Percentiles rank a stretch among this genome's conserved stretches.
Conservation (phyloP, 768 basidiomycete species). For the Trametes cubensis region DNA sequence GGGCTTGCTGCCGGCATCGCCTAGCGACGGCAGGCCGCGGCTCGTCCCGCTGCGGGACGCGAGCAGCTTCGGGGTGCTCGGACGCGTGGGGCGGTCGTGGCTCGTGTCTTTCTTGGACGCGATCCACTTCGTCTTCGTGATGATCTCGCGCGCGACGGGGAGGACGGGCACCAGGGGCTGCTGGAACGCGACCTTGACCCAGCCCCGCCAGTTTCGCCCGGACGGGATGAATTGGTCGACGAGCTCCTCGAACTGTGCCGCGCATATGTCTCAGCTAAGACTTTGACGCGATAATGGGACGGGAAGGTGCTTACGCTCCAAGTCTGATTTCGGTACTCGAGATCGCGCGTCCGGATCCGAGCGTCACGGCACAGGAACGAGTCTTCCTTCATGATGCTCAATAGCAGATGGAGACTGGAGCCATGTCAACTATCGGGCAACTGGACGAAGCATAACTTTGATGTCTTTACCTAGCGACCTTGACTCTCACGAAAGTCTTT, state of each 20-base stretch:
- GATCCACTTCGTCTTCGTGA: slow-evolving; percentile 77
- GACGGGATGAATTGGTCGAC: slow-evolving; percentile 81
- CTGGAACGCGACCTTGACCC: slow-evolving; percentile 83
- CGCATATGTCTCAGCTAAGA: slow-evolving; percentile 5
- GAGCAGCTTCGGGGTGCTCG: slow-evolving; percentile 23
- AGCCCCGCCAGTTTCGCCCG: slow-evolving; percentile 76
- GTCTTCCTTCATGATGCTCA: slow-evolving; percentile 81
- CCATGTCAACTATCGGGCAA: slow-evolving; percentile 20
- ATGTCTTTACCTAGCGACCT: slow-evolving; percentile 61
- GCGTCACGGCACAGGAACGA: slow-evolving; percentile 85
- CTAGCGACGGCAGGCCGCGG: neutral
- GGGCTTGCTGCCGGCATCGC: neutral
- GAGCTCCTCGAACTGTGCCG: slow-evolving; percentile 70
- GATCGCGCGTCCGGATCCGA: slow-evolving; percentile 74
- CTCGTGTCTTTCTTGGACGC: slow-evolving; percentile 39
- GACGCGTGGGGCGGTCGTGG: slow-evolving; percentile 19
- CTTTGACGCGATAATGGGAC: slow-evolving; percentile 2
- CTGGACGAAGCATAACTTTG: slow-evolving; percentile 18
- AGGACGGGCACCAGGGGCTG: slow-evolving; percentile 78
- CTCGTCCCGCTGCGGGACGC: slow-evolving; percentile 2
- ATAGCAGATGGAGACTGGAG: slow-evolving; percentile 63
- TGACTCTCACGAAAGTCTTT: slow-evolving; percentile 83
- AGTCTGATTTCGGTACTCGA: slow-evolving; percentile 82
- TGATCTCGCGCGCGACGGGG: slow-evolving; percentile 75
- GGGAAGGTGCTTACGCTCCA: slow-evolving; percentile 62